Evolutionary conservation across 805 yeast species (phyloP), one percentile per base, ranked within the genome.

Genomic region (Myxozyma monticola): DNA sequence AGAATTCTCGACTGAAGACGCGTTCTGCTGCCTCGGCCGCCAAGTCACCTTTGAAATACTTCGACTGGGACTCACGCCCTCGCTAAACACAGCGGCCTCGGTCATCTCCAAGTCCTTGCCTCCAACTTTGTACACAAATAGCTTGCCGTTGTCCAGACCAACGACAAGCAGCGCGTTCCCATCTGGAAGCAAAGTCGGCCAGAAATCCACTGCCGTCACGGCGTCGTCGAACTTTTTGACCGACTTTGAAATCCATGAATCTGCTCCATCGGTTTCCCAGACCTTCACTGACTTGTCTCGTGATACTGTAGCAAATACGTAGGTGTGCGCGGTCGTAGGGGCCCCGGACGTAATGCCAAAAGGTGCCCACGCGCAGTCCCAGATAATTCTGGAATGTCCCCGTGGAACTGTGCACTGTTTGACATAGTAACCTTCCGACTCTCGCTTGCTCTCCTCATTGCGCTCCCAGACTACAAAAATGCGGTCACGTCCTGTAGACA

Each of bases 291-390:
- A 76, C 62, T 83, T 85, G 66, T 93, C 99, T 66, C 99, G 79
- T 2, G 62, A 56, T 28, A 44, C 61, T 4, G 63, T 58, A 9
- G 60, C 75, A 62, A 91, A 90, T n/a, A 66, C 65, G 22, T 44
- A 36, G 10, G 56, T 57, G 21, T 34, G 24, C 30, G 39, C 43
- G n/a, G 62, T 52, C 10, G 20, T 26, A n/a, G 17, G 21, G 7
- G 8, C 28, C 15, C 35, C 45, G 2, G 18, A n/a, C 18, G 29
- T 18, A 12, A 44, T 15, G 2, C 44, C 54, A 3, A 20, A 21
- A 3, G 89, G 88, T 0, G 83, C 71, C 96, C 97, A 93, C 33
- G 85, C 78, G 65, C 91, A 83, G 70, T 93, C 98, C 99, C 99
- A 95, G 37, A 93, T 80, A 61, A 93, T 91, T 68, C 97, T 80